These are phyloP conservation scores for Nakazawaea ernobii DNA, from an alignment of 805 yeast genomes.

Conservation along the genomic window DNA sequence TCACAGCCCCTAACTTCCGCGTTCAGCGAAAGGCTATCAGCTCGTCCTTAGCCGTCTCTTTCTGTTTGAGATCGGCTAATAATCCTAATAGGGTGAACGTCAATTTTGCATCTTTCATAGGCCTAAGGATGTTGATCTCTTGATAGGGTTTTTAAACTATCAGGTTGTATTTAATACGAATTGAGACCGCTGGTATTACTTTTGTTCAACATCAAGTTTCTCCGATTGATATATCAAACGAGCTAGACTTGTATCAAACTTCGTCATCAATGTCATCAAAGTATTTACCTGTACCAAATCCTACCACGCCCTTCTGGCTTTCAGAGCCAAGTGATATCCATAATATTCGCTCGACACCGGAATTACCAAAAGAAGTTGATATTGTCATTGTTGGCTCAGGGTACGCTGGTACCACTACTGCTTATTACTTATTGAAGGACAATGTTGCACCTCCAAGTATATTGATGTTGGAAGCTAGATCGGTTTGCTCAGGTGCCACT, in stretches of 20 bases:
- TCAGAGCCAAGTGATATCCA: constrained; percentile 17
- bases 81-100: neutral
- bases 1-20: too few species aligned
- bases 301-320: constrained; percentile 19
- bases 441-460: constrained; percentile 13
- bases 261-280: neutral
- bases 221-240: neutral
- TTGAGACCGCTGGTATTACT: neutral
- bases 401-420: constrained; percentile 37
- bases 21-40: too few species aligned
- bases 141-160: neutral
- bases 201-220: neutral
- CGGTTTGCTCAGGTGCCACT: constrained; percentile 34
- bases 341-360: constrained; percentile 16
- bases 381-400: constrained; percentile 40
- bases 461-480: constrained; percentile 35
- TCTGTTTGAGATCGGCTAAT: neutral
- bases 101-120: neutral
- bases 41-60: too few species aligned
- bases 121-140: too few species aligned
- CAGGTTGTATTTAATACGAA: neutral
- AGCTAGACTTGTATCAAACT: neutral
- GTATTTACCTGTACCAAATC: constrained; percentile 17
- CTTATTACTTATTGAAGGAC: constrained; percentile 26
- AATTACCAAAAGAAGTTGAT: constrained; percentile 32